Percentiles rank a stretch among this genome's conserved stretches.
Evolutionary conservation across 225 moss, liverwort and hornwort species (phyloP).

Genomic region (Anthoceros angustus): DNA sequence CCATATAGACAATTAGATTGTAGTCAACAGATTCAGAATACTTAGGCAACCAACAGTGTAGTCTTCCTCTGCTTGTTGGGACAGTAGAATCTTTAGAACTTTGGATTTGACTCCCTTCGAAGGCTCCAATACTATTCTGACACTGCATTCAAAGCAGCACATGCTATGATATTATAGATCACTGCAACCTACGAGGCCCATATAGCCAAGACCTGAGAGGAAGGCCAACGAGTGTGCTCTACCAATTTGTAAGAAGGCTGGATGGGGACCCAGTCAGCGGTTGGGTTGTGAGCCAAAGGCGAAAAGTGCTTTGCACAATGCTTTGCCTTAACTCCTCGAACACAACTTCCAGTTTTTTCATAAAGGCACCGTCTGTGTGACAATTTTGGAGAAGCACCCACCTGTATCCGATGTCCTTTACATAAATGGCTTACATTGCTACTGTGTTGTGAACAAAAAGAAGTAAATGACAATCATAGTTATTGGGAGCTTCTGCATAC

Average conservation of each 20-base stretch:
- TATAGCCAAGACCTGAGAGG: background rate
- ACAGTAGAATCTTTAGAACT: conserved; percentile 21
- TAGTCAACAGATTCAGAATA: background rate
- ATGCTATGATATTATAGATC: background rate
- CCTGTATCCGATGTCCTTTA: conserved; percentile 11
- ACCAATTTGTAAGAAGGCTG: conserved; percentile 31
- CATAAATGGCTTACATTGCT: background rate
- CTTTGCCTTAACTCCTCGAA: conserved; percentile 24
- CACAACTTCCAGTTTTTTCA: conserved; percentile 19
- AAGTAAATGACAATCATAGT: background rate
- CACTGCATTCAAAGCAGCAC: conserved; percentile 8
- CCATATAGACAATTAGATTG: background rate
- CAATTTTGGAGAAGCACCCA: conserved; percentile 42
- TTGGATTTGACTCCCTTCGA: conserved; percentile 29
- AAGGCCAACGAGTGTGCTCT: conserved; percentile 6
- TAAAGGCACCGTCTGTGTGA: conserved; percentile 29
- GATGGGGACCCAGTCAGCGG: conserved; percentile 20
- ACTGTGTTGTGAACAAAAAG: background rate
- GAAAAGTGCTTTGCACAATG: conserved; percentile 28
- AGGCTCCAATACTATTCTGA: conserved; percentile 31
- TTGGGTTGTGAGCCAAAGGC: conserved; percentile 34
- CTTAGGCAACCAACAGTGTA: conserved; percentile 20
- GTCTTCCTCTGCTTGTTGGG: conserved; percentile 27
- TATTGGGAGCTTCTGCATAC: background rate
- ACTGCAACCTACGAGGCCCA: background rate